Evolutionary conservation across 192 early-diverging fungal genomes (phyloP).

Genomic region (Martensiomyces pterosporus): DNA sequence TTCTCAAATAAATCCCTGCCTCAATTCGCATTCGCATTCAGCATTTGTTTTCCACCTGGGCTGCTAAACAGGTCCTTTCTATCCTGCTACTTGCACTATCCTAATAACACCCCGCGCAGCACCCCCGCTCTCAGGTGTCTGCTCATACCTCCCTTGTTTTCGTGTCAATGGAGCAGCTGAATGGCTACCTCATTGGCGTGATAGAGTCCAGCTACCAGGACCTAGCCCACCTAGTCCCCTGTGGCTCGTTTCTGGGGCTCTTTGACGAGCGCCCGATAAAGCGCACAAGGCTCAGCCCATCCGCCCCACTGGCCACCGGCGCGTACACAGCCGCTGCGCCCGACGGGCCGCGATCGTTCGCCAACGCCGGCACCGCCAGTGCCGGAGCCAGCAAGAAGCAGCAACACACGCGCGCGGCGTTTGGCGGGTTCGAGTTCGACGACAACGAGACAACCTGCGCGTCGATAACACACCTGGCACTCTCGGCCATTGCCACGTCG

Average conservation of each 20-base stretch:
- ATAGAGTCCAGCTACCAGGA: slow-evolving; percentile 49
- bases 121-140: neutral
- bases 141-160: neutral
- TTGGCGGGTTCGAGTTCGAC: slow-evolving; percentile 35
- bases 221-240: slow-evolving; percentile 43
- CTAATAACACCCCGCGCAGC: too few species aligned
- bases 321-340: too few species aligned
- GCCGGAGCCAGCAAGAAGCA: too few species aligned
- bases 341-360: too few species aligned
- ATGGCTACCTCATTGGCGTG: slow-evolving; percentile 28
- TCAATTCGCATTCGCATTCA: too few species aligned
- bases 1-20: too few species aligned
- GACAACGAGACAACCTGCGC: slow-evolving; percentile 39
- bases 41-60: too few species aligned
- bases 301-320: neutral
- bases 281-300: slow-evolving; percentile 14
- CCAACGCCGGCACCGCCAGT: too few species aligned
- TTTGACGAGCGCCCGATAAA: slow-evolving; percentile 50
- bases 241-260: slow-evolving; percentile 45
- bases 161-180: slow-evolving; percentile 27
- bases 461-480: slow-evolving; percentile 22
- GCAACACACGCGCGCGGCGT: neutral
- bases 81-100: too few species aligned
- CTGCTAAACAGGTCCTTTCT: too few species aligned
- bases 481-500: slow-evolving; percentile 13